A percentile compares a stretch with the other conserved stretches of the same genome.
These are phyloP conservation scores for Misopates orontium DNA, from an alignment of 257 asterid genomes.

Conservation along the genomic window DNA sequence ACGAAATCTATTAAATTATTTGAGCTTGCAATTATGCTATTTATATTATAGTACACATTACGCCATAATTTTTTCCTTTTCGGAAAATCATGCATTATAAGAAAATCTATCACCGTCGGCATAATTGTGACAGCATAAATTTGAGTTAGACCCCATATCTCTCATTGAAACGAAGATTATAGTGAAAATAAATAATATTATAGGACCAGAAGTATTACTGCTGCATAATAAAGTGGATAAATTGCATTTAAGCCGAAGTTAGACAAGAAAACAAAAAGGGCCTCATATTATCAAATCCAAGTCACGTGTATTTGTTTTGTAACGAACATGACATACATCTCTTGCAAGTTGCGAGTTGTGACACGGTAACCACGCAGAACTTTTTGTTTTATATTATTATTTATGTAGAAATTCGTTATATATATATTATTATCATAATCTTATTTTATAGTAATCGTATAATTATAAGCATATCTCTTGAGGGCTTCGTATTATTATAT, in stretches of 20 bases:
- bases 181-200: background rate
- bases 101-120: background rate
- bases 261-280: background rate
- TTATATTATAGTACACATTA: background rate
- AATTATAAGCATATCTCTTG: too few relatives aligned
- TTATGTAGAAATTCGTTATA: too few relatives aligned
- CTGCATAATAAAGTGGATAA: background rate
- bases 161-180: background rate
- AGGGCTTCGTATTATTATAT: too few relatives aligned
- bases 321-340: too few relatives aligned
- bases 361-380: too few relatives aligned
- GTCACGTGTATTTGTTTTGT: background rate
- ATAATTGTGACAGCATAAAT: background rate
- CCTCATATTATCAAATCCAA: background rate
- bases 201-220: background rate
- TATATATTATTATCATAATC: too few relatives aligned
- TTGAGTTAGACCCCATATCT: background rate
- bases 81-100: background rate
- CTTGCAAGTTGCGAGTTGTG: too few relatives aligned
- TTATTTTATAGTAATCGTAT: too few relatives aligned
- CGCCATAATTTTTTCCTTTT: background rate
- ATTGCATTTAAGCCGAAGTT: background rate
- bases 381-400: too few relatives aligned
- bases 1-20: conserved; percentile 1
- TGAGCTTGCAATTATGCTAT: background rate